Conservation (phyloP, 1,139 yeast species). For the Blastobotrys ciferrii region DNA sequence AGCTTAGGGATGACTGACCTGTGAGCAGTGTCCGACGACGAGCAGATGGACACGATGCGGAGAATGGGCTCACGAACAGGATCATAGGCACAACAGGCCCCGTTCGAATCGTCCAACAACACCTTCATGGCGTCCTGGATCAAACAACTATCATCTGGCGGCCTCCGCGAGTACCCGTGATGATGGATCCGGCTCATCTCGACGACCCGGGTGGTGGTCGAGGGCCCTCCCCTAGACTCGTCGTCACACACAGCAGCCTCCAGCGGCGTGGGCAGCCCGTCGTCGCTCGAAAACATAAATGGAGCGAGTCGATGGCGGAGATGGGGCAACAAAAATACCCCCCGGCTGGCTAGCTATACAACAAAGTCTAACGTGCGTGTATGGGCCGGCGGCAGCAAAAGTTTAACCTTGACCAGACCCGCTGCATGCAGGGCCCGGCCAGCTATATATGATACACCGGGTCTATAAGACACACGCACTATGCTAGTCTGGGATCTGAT, state of each 20-base stretch:
- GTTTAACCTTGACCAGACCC: too few species aligned
- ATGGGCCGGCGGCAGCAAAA: too few species aligned
- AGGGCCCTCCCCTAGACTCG: neutral
- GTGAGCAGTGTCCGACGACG: conserved; percentile 23
- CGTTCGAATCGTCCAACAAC: conserved; percentile 9
- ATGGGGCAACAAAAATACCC: too few species aligned
- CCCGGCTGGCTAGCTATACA: too few species aligned
- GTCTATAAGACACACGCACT: neutral
- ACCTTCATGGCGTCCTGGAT: conserved; percentile 14
- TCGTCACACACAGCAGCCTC: neutral
- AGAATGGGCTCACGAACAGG: conserved; percentile 19
- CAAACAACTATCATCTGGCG: conserved; percentile 14
- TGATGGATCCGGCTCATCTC: conserved; percentile 15
- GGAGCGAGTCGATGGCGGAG: neutral
- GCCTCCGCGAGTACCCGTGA: conserved; percentile 2
- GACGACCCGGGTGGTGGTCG: conserved; percentile 9
- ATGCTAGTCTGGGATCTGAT: neutral
- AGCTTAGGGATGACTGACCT: conserved; percentile 22
- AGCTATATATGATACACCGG: neutral
- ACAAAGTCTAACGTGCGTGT: too few species aligned
- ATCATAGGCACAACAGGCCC: conserved; percentile 9
- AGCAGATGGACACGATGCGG: conserved; percentile 23
- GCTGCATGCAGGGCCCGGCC: too few species aligned
- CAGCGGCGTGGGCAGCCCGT: conserved; percentile 4
- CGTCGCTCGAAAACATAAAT: neutral